Conservation (phyloP, 148 eudicot species). For the Rhododendron ovatum region DNA sequence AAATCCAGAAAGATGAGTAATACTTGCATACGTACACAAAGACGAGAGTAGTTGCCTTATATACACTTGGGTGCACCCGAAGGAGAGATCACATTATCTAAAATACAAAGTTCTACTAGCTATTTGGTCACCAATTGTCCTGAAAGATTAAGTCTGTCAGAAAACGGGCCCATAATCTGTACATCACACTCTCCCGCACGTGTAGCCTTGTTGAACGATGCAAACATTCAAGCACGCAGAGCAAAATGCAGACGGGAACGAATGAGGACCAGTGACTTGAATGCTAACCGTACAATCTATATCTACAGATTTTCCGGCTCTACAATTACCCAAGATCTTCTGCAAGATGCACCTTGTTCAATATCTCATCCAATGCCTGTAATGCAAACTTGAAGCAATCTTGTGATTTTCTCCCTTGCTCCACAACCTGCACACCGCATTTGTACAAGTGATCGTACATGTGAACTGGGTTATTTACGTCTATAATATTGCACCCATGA, state of each 20-base stretch:
- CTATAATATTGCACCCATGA: constrained; percentile 16
- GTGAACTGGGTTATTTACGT: constrained; percentile 26
- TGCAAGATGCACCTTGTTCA: constrained; percentile 18
- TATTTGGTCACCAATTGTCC: background rate
- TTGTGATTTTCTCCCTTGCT: constrained; percentile 26
- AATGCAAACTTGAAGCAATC: constrained; percentile 22
- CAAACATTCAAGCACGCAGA: background rate
- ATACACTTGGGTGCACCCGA: background rate
- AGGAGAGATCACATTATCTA: background rate
- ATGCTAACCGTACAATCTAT: background rate
- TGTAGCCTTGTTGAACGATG: background rate
- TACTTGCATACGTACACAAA: background rate
- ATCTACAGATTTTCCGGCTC: background rate
- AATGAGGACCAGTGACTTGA: background rate
- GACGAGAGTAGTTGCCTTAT: background rate
- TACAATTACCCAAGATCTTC: constrained; percentile 14
- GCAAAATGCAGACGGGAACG: background rate
- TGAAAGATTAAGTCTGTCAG: background rate
- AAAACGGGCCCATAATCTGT: background rate
- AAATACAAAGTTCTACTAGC: background rate
- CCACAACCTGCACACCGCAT: constrained; percentile 25
- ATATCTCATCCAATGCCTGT: constrained; percentile 24
- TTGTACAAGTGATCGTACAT: constrained; percentile 31
- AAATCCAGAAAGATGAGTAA: background rate
- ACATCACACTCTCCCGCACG: background rate